Evolutionary conservation across 129 eudicot genomes (phyloP), one percentile per base, ranked within the genome.

Genomic region (Dittrichia graveolens): DNA sequence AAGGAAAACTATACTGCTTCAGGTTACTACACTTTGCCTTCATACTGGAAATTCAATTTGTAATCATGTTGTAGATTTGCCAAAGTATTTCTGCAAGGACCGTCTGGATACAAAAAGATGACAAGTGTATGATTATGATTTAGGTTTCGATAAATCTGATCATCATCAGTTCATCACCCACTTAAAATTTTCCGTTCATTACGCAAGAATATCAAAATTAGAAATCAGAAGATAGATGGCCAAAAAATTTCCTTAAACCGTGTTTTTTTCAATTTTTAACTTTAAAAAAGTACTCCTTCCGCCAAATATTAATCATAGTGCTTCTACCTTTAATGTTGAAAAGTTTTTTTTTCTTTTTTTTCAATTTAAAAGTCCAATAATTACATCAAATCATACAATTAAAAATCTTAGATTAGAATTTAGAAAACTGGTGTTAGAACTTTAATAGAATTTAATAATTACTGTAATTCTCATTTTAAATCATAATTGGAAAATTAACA

Each of bases 1-100:
- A 41, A 13, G 72, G 6, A 40, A 74, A 40, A 74, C 41, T 45
- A 14, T 8, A 67, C 75, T 59, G 50, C 4, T 16, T 45, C 60
- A 34, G 34, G 52, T 85, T 90, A 93, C 53, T 90, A 93, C 53
- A 90, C 95, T 84, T 93, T 93, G 70, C 98, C 98, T 85, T 79
- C 87, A 19, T 85, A 93, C 72, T 93, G 90, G 78, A 89, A 92
- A 79, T 90, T 74, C 41, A 78, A 77, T 40, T 87, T 84, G 85
- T 93, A 90, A 79, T 93, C 96, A 57, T 83, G 87, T 76, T 85
- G 91, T 71, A 93, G 79, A 64, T 79, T 77, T 39, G 95, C 92
- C 78, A 93, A 76, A 8, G 90, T 84, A 75, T 80, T 93, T 79
- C 98, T 87, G 85, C 96, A 89, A n/a, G 98, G 92, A 19, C 98